Evolutionary conservation across 495 filamentous ascomycete genomes (phyloP).

Genomic region (Lasiosphaeria ovina): DNA sequence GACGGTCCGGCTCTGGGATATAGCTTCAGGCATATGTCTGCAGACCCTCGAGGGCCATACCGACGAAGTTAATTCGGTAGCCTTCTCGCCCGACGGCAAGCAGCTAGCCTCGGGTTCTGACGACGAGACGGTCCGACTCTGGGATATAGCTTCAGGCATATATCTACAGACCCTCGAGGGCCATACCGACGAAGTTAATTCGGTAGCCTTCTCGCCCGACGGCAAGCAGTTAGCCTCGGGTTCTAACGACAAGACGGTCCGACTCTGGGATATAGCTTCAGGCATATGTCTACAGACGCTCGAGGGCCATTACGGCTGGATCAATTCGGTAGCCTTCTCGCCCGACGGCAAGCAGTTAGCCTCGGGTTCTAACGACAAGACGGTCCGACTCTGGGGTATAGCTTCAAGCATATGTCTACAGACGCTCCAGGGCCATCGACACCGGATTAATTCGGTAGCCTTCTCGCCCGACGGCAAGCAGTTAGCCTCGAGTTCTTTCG

Average conservation of each 20-base stretch:
- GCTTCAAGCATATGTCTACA: neutral
- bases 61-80: conserved; percentile 4
- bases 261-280: neutral
- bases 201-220: neutral
- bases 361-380: neutral
- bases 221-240: neutral
- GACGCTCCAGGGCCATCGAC: neutral
- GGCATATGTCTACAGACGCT: neutral
- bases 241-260: neutral
- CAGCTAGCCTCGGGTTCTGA: conserved; percentile 85
- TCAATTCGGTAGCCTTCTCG: no score
- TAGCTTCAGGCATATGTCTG: no score
- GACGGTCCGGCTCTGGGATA: no score
- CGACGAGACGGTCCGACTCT: conserved; percentile 80
- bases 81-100: conserved; percentile 33
- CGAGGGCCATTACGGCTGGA: neutral
- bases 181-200: conserved; percentile 69
- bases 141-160: no score
- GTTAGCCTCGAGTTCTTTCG: neutral
- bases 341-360: neutral
- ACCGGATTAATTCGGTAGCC: neutral
- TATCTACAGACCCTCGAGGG: neutral
- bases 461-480: neutral
- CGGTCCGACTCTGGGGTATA: neutral
- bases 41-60: no score